A percentile compares a stretch with the other conserved stretches of the same genome.
Conservation (phyloP, 768 basidiomycete species). For the Boletus vinaceobasis region DNA sequence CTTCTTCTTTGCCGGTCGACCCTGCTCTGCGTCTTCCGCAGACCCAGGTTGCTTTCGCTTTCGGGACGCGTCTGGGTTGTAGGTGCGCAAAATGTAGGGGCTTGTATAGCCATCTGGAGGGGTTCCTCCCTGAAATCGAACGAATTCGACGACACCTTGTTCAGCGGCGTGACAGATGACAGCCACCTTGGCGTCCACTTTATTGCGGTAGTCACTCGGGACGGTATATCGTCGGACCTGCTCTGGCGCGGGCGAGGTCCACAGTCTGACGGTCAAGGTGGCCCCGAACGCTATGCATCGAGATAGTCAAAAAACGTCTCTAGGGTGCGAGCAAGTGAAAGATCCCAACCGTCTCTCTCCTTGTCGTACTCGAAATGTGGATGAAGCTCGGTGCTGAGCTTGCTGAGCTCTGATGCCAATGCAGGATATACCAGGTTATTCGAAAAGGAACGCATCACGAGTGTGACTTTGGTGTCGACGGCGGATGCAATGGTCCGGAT, state of each 20-base stretch:
- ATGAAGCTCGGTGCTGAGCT: conserved; percentile 36
- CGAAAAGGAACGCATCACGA: conserved; percentile 43
- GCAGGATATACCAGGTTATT: conserved; percentile 44
- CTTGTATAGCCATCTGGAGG: conserved; percentile 41
- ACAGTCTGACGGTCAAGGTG: conserved; percentile 42
- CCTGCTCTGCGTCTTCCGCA: conserved; percentile 13
- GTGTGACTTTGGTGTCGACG: conserved; percentile 45
- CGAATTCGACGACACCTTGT: conserved; percentile 55
- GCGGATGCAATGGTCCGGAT: conserved; percentile 44
- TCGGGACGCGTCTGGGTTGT: conserved; percentile 24
- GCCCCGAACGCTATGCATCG: conserved; percentile 52
- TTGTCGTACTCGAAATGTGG: conserved; percentile 40
- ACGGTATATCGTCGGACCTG: conserved; percentile 45
- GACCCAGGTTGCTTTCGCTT: conserved; percentile 38
- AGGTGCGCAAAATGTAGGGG: conserved; percentile 30
- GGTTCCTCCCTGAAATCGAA: conserved; percentile 49
- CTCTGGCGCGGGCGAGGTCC: conserved; percentile 27
- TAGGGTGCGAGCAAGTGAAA: background rate
- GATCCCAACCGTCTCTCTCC: conserved; percentile 50
- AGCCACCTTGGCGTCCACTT: conserved; percentile 60
- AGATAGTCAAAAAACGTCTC: background rate
- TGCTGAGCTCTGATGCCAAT: conserved; percentile 44
- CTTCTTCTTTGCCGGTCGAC: conserved; percentile 24
- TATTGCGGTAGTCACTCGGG: conserved; percentile 49
- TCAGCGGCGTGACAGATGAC: conserved; percentile 51